Base-by-base conservation (phyloP, 2,329 filamentous ascomycete genomes). In the Penicillium carneum region DNA sequence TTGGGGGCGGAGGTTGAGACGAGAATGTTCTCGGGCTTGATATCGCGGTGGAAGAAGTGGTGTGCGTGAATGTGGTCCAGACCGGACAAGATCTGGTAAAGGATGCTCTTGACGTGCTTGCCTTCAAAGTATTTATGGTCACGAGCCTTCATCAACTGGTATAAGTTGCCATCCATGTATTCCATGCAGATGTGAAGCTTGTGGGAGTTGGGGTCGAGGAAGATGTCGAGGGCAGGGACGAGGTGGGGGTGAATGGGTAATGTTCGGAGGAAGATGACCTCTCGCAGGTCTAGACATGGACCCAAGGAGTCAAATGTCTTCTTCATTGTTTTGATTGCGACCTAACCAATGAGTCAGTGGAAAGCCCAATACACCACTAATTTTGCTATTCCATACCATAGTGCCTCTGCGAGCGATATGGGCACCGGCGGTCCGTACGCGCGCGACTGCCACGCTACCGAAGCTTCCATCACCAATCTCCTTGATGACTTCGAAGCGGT, bases 301-400 rank as follows among this genome's bases (percentile, higher is more conserved):
- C 87, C 82, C 74, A 97, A 93, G 1, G 92, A 96, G 71, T 98
- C 93, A 72, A 98, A 99, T 0, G 90, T 93, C 86, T 99, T 99
- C 85, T 99, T 99, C 95, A 99, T 99, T 6, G 95, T 98, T 82
- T 99, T 99, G 81, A 99, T 97, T 45, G 95, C 95, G 72, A 99
- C 91, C 95, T 98, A 62, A 34, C 41, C 4, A 33, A 59, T 43
- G 58, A 59, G 63, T 65, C 66, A 51, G 69, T 64, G 43, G n/a
- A n/a, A 45, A 42, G 26, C 20, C 20, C n/a, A 48, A 33, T 9
- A 42, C 42, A 55, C 58, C 49, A 54, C 51, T 52, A 61, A 60
- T 23, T 14, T 52, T 29, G 51, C 20, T 16, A 57, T 51, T 66
- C 83, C 89, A 84, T 88, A 98, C 94, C 84, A 98, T 87, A 60